These are phyloP conservation scores for Botrytis hyacinthi DNA, from an alignment of 2,329 filamentous ascomycete genomes.

Conservation along the genomic window DNA sequence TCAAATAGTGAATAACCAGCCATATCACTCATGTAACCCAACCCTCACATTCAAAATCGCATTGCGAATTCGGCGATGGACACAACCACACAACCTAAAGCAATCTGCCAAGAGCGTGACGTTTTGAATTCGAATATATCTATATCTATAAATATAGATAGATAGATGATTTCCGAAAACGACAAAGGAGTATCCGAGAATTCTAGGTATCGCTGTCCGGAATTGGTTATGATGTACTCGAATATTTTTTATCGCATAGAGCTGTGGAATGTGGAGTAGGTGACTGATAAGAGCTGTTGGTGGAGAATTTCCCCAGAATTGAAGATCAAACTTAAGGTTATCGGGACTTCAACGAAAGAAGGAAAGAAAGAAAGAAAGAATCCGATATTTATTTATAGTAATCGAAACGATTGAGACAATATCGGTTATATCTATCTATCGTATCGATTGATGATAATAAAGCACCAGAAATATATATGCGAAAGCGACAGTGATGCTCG, in stretches of 20 bases:
- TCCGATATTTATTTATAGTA: neutral
- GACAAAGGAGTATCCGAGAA: slow-evolving; percentile 3
- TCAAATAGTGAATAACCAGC: neutral
- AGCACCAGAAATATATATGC: neutral
- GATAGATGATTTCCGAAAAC: neutral
- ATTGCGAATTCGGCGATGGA: slow-evolving; percentile 5
- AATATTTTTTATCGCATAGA: slow-evolving; percentile 2
- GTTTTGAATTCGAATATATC: neutral
- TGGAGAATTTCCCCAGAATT: neutral
- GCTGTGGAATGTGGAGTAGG: slow-evolving; percentile 13
- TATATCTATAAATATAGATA: neutral
- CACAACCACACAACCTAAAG: neutral
- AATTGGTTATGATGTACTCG: neutral
- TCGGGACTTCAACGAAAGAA: neutral
- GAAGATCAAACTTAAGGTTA: neutral
- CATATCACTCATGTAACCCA: neutral
- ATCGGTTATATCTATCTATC: neutral
- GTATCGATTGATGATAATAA: neutral
- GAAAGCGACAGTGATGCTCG: slow-evolving; percentile 19
- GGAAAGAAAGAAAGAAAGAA: neutral
- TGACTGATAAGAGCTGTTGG: slow-evolving; percentile 4
- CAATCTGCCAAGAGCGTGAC: neutral
- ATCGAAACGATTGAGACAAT: neutral
- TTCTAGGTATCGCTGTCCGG: neutral
- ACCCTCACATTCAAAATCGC: neutral